Percentiles rank a stretch among this genome's conserved stretches.
phyloP scores from a whole-genome alignment of 257 asterid genomes.

The Solanum piurae region DNA sequence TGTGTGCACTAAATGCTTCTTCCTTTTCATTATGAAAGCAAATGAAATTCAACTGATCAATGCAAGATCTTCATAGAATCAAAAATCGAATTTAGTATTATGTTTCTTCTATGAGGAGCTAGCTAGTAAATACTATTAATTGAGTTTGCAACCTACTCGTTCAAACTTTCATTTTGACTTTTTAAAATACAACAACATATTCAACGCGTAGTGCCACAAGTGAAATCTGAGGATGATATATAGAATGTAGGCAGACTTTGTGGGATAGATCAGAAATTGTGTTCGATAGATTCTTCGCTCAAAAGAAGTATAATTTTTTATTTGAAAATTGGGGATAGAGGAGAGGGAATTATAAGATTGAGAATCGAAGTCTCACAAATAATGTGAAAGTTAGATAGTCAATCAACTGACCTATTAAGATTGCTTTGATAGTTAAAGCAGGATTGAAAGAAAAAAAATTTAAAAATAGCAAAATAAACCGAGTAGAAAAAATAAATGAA shows the following conservation, averaged over 20 bases:
- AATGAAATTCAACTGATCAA: background rate
- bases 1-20: background rate
- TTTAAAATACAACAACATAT: background rate
- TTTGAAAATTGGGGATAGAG: too few species aligned
- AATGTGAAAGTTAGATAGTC: accelerated
- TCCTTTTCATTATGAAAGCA: background rate
- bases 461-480: background rate
- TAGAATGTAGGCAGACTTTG: too few species aligned
- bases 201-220: background rate
- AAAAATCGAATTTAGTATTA: background rate
- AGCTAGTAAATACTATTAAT: background rate
- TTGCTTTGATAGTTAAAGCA: background rate
- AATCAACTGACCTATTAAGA: too few species aligned
- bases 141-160: background rate
- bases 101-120: background rate
- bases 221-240: background rate
- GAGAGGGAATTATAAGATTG: too few species aligned
- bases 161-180: background rate
- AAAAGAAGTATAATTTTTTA: too few species aligned
- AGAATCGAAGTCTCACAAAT: accelerated
- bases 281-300: background rate
- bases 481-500: background rate
- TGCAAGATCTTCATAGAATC: background rate
- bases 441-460: background rate
- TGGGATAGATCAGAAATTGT: too few species aligned